Evolutionary conservation across 805 yeast genomes (phyloP).

Genomic region (Suhomyces prunicola): DNA sequence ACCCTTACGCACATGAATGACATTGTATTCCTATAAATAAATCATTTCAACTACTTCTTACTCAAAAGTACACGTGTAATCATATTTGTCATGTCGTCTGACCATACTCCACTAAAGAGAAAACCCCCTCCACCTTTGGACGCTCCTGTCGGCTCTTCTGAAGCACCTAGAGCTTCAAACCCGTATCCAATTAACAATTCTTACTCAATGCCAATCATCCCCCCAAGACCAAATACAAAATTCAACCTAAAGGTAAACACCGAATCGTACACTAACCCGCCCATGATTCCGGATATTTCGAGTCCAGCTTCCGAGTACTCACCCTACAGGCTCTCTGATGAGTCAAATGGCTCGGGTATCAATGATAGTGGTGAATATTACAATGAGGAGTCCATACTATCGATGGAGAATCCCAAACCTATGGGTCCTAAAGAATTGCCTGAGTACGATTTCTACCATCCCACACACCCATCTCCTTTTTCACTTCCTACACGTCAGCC

Average conservation of each 20-base stretch:
- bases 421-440: slow-evolving; percentile 41
- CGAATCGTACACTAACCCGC: neutral
- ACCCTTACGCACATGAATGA: neutral
- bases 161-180: neutral
- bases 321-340: neutral
- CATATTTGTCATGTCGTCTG: neutral
- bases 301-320: neutral
- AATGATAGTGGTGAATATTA: neutral
- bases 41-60: neutral
- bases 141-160: neutral
- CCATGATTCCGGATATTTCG: neutral
- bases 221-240: neutral
- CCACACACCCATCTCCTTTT: neutral
- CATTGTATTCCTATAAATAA: neutral
- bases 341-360: neutral
- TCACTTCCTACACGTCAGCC: neutral
- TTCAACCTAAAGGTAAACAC: neutral
- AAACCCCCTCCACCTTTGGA: slow-evolving; percentile 24
- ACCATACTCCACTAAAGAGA: slow-evolving; percentile 13
- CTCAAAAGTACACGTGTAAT: neutral
- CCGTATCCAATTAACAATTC: neutral
- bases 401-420: slow-evolving; percentile 34
- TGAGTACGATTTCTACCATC: slow-evolving; percentile 21
- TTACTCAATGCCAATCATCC: slow-evolving; percentile 2
- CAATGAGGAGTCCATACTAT: slow-evolving; percentile 22